Percentiles rank a stretch among this genome's conserved stretches.
Conservation (phyloP, 306 rosid genomes). For the Gynostemma pentaphyllum region DNA sequence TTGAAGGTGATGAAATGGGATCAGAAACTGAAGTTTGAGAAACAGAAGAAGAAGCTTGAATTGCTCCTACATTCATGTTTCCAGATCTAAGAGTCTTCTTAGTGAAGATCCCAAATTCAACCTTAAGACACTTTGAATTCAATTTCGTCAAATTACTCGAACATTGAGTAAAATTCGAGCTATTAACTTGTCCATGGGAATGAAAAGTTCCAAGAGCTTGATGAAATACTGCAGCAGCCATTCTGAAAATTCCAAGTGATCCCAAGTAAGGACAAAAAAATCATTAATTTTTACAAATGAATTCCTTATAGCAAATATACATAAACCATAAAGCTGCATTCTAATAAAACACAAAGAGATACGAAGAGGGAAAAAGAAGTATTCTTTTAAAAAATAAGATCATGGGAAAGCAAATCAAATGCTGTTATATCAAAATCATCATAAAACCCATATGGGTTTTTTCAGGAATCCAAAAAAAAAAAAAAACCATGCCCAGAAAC, state of each 20-base stretch:
- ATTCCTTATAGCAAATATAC: background rate
- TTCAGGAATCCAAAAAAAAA: constrained; percentile 7
- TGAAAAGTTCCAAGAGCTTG: constrained; percentile 44
- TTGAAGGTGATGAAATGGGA: constrained; percentile 48
- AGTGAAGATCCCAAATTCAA: constrained; percentile 33
- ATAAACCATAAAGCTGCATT: background rate
- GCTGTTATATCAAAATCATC: constrained; percentile 6
- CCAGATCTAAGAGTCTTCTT: constrained; percentile 21
- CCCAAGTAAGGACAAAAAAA: constrained; percentile 5
- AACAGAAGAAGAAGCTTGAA: constrained; percentile 48
- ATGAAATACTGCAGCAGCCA: constrained; percentile 66
- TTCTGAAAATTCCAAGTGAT: constrained; percentile 31
- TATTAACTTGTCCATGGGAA: constrained; percentile 21
- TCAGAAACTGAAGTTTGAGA: constrained; percentile 65
- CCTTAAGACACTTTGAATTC: constrained; percentile 27
- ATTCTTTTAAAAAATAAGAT: background rate
- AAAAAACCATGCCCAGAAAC: background rate
- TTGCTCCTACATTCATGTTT: constrained; percentile 20
- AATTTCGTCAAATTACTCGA: constrained; percentile 28
- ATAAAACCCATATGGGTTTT: background rate
- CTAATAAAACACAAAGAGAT: background rate
- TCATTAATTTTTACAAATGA: background rate
- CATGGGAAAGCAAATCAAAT: background rate
- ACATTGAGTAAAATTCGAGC: constrained; percentile 24
- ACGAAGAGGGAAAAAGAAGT: background rate